These are phyloP conservation scores for Echinosophora koreensis DNA, from an alignment of 306 rosid genomes.

Conservation along the genomic window DNA sequence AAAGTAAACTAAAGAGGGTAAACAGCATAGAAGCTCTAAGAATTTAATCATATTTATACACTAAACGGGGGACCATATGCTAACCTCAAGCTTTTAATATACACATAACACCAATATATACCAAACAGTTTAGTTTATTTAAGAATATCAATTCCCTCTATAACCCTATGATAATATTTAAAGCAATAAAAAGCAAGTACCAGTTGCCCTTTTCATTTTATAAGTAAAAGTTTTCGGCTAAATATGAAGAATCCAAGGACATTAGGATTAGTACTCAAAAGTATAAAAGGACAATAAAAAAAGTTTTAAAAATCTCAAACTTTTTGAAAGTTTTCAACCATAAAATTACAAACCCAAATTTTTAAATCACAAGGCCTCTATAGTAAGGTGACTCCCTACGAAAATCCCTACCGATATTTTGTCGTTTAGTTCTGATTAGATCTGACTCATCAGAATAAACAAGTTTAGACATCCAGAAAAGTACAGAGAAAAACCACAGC, in stretches of 20 bases:
- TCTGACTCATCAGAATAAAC: slow-evolving; percentile 57
- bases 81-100: slow-evolving; percentile 36
- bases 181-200: slow-evolving; percentile 36
- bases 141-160: slow-evolving; percentile 31
- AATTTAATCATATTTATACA: slow-evolving; percentile 23
- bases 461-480: slow-evolving; percentile 43
- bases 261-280: slow-evolving; percentile 51
- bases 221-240: slow-evolving; percentile 43
- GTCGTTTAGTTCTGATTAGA: slow-evolving; percentile 74
- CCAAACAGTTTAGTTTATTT: slow-evolving; percentile 39
- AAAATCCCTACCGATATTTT: slow-evolving; percentile 60
- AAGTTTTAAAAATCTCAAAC: slow-evolving; percentile 44
- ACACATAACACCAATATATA: background rate
- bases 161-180: slow-evolving; percentile 27
- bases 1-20: slow-evolving; percentile 22
- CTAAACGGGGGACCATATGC: slow-evolving; percentile 41
- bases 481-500: slow-evolving; percentile 49
- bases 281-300: slow-evolving; percentile 63
- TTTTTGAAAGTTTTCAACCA: slow-evolving; percentile 57
- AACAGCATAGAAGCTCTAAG: slow-evolving; percentile 26
- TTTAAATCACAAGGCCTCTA: slow-evolving; percentile 45
- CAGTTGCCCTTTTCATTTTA: slow-evolving; percentile 20
- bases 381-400: slow-evolving; percentile 38
- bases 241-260: slow-evolving; percentile 57
- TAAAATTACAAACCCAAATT: slow-evolving; percentile 53